These are phyloP conservation scores for Lyophyllum shimeji DNA, from an alignment of 768 basidiomycete species.

Conservation along the genomic window DNA sequence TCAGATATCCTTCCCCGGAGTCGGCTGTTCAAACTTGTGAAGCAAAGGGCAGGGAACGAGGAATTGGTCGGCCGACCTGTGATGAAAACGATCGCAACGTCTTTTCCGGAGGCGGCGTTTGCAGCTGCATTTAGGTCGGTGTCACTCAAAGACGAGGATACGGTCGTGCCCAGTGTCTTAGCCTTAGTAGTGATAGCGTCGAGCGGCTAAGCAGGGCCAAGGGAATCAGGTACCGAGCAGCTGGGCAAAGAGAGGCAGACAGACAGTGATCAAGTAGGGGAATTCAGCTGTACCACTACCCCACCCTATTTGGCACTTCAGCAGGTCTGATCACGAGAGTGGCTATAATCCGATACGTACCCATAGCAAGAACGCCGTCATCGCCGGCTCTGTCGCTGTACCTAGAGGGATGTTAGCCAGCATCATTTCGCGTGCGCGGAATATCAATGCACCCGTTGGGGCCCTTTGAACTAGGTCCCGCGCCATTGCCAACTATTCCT, in stretches of 20 bases:
- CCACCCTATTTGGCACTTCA: conserved; percentile 34
- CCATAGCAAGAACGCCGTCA: conserved; percentile 62
- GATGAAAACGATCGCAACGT: conserved; percentile 54
- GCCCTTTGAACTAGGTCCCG: conserved; percentile 51
- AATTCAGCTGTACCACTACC: conserved; percentile 50
- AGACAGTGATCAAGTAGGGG: conserved; percentile 49
- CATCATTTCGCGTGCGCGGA: neutral
- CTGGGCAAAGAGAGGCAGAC: conserved; percentile 6
- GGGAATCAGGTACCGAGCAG: neutral
- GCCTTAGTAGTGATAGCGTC: conserved; percentile 46
- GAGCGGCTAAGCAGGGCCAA: conserved; percentile 29
- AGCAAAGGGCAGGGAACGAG: neutral
- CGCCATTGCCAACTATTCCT: conserved; percentile 58
- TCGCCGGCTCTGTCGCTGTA: conserved; percentile 54
- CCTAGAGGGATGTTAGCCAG: conserved; percentile 17
- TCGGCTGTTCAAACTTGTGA: conserved; percentile 25
- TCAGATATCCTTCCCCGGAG: conserved; percentile 44
- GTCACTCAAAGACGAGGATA: conserved; percentile 50
- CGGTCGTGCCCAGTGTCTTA: conserved; percentile 33
- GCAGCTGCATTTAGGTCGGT: conserved; percentile 46
- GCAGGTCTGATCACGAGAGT: neutral
- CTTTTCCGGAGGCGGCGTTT: conserved; percentile 42
- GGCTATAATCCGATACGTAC: conserved; percentile 37
- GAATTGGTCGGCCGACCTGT: conserved; percentile 29
- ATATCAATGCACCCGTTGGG: conserved; percentile 46